Evolutionary conservation across 192 early-diverging fungal genomes (phyloP), one percentile per base, ranked within the genome.

Genomic region (Rhizophagus sp.): DNA sequence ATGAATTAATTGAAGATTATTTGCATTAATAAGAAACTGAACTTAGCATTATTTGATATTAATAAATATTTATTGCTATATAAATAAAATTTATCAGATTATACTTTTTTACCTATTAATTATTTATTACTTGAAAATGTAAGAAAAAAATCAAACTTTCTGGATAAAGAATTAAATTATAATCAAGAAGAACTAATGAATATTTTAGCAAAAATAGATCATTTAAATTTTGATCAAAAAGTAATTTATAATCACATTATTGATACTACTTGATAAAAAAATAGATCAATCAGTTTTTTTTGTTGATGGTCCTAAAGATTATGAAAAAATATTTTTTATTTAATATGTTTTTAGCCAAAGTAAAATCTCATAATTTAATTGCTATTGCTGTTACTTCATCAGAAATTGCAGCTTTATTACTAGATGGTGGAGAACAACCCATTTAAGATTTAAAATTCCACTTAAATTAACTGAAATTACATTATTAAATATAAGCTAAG

Each of bases 401-500:
- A 12, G 80, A 80, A n/a, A 85, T 81, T 44, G 79, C 84, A 19
- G 65, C 83, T 0, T 57, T 83, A 50, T 73, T 82, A 9, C 49
- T 87, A 22, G 34, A 76, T 47, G 72, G 41, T 62, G 82, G 80
- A 52, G 66, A 34, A 84, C 83, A 8, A 80, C 83, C 2, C 83
- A 87, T 30, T 82, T 82, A 2, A 36, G 61, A 9, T 87, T 87
- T 75, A 84, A 84, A 75, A 83, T 83, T 17, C 83, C 80, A 5
- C 5, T 86, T 44, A 27, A 63, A 12, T 24, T 81, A 52, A n/a
- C 36, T 3, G 63, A 34, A 25, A 24, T 39, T 50, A 78, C 81
- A 1, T 78, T 79, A 9, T 86, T 81, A 47, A 33, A 73, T 44
- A 80, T 86, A 9, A 13, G 39, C n/a, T n/a, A n/a, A n/a, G n/a